Evolutionary conservation across 2,329 filamentous ascomycete genomes (phyloP).

Genomic region (Daldinia eschscholtzii): DNA sequence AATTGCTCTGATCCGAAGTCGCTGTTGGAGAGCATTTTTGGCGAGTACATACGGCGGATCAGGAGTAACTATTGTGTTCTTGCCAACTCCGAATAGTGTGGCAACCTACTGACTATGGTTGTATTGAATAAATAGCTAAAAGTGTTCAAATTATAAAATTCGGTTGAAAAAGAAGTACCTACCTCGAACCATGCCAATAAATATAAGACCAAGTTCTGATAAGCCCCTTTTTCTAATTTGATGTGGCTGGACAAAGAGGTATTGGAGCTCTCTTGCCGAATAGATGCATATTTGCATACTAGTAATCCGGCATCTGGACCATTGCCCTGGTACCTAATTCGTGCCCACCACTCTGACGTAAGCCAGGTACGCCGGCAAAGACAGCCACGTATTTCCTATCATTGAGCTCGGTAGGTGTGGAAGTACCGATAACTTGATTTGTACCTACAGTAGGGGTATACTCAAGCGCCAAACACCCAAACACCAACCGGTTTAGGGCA

Average conservation of each 20-base stretch:
- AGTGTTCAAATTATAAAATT: background rate
- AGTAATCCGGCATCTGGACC: constrained; percentile 15
- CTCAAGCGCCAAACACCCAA: background rate
- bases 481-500: background rate
- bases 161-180: constrained; percentile 29
- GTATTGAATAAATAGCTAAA: constrained; percentile 13
- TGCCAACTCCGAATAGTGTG: constrained; percentile 12
- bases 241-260: constrained; percentile 17
- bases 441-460: constrained; percentile 1
- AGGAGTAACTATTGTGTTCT: constrained; percentile 22
- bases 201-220: constrained; percentile 9
- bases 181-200: constrained; percentile 5
- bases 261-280: background rate
- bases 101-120: background rate
- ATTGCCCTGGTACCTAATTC: background rate
- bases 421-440: background rate
- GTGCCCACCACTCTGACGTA: constrained; percentile 25
- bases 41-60: constrained; percentile 6
- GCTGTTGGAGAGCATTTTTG: constrained; percentile 6
- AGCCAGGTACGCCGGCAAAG: constrained; percentile 16
- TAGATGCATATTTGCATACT: constrained; percentile 13
- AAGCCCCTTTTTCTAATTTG: constrained; percentile 12
- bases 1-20: constrained; percentile 5
- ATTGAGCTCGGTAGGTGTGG: background rate
- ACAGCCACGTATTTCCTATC: constrained; percentile 13